Base-by-base conservation (phyloP, 305 asterid genomes). In the Euphrasia arctica region DNA sequence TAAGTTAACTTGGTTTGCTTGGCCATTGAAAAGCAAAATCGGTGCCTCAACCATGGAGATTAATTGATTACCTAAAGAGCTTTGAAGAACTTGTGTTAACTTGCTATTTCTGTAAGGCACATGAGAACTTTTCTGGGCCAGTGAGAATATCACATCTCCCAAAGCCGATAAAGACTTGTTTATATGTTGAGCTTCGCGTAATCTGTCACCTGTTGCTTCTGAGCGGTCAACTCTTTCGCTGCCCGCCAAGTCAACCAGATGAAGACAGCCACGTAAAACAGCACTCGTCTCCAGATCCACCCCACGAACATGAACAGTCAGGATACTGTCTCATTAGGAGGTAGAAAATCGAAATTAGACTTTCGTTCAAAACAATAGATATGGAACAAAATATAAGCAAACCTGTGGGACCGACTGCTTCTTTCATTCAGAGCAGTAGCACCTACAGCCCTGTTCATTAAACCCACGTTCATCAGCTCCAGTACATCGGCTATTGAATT, bases 351-450 rank as follows among this genome's bases (percentile, higher is more conserved):
- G 70, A 62, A 47, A 58, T 77, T 66, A 73, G 62, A 60, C 29
- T 32, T 32, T 50, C 60, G 10, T 15, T 5, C 54, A 75, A 70
- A 27, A 72, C 65, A 66, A 13, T 34, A 22, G 47, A 18, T 39
- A 50, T 8, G 9, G 62, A 12, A 57, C 18, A 56, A 63, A 64
- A 50, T 31, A 7, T 31, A 4, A 27, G 36, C 34, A 54, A 70
- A 84, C 98, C 98, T 93, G 79, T 93, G 98, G 47, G 98, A 93
- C 64, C 98, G 85, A 65, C 98, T 93, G 79, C 98, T 93, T 80
- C 98, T 80, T 81, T 90, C 95, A 73, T 92, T 92, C 69, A 87
- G 82, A 43, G 98, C 97, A 67, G 98, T 92, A 64, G 98, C 96
- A 49, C 97, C 95, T 41, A 86, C 90, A 41, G 95, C 91, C 74